These are phyloP conservation scores for Rhodofomes roseus DNA, from an alignment of 1,284 basidiomycete genomes.

Conservation along the genomic window DNA sequence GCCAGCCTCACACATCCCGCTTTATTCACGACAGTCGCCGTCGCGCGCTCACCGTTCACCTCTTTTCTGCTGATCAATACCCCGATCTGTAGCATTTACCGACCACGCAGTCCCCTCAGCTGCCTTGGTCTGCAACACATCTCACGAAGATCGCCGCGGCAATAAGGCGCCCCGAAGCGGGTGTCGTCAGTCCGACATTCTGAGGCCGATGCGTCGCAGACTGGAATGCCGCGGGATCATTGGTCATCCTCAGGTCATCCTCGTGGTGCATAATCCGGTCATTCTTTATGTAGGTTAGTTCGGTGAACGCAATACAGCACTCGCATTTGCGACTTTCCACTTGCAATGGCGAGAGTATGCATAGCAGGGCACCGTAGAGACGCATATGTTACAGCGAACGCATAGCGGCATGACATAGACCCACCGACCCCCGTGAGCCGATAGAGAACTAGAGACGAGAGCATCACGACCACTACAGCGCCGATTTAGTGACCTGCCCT, in stretches of 20 bases:
- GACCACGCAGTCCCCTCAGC: background rate
- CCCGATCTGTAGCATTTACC: background rate
- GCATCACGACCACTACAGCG: slow-evolving; percentile 7
- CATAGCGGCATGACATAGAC: slow-evolving; percentile 24
- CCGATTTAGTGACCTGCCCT: slow-evolving; percentile 59
- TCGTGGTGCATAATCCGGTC: background rate
- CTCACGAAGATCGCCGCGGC: background rate
- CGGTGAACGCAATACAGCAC: background rate
- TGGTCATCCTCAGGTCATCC: background rate
- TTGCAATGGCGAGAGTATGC: slow-evolving; percentile 1
- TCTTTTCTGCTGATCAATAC: background rate
- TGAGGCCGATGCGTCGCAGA: background rate
- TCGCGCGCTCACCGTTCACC: background rate
- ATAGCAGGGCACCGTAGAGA: slow-evolving; percentile 18
- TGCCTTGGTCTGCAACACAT: no score
- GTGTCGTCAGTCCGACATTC: background rate
- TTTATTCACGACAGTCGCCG: background rate
- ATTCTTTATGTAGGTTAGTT: background rate
- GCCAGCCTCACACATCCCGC: background rate
- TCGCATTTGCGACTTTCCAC: background rate
- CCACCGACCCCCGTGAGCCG: slow-evolving; percentile 15
- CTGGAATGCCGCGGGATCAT: background rate
- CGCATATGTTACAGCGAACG: slow-evolving; percentile 26
- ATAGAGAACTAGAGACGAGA: background rate
- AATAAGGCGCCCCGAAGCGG: background rate